These are phyloP conservation scores for Byssoonygena ceratinophila DNA, from an alignment of 2,329 filamentous ascomycete genomes.

Conservation along the genomic window DNA sequence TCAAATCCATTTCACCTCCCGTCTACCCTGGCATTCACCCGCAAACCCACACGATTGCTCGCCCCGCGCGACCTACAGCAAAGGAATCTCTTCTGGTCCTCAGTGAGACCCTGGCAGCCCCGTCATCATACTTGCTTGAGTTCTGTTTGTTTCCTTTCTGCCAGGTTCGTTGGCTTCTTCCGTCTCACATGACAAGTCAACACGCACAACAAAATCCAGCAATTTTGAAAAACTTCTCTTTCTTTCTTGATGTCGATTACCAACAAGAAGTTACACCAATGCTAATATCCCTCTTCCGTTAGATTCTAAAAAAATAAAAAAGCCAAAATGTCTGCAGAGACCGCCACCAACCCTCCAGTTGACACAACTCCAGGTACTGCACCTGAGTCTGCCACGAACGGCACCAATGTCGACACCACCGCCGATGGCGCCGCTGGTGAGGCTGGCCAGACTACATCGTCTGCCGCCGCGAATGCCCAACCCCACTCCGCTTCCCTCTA, in stretches of 20 bases:
- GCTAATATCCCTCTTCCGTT: constrained; percentile 4
- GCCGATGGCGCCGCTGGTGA: constrained; percentile 32
- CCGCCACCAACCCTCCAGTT: constrained; percentile 58
- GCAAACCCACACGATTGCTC: not conserved
- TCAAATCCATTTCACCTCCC: constrained; percentile 22
- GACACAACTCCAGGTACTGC: constrained; percentile 54
- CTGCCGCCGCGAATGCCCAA: constrained; percentile 62
- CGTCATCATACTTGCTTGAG: not conserved
- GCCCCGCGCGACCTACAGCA: not conserved
- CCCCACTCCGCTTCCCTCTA: constrained; percentile 97
- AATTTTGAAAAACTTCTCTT: not conserved
- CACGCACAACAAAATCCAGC: constrained; percentile 4
- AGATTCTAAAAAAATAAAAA: constrained; percentile 40
- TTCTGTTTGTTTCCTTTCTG: not conserved
- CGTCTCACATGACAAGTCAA: constrained; percentile 1
- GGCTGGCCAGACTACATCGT: constrained; percentile 38
- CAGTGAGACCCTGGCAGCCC: not conserved
- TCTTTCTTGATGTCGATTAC: not conserved
- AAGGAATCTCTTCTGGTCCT: not conserved
- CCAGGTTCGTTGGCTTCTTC: not conserved
- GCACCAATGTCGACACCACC: constrained; percentile 59
- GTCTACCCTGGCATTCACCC: not conserved
- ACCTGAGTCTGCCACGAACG: constrained; percentile 36
- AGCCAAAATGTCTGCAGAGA: constrained; percentile 69
- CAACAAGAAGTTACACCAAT: not conserved